A percentile compares a stretch with the other conserved stretches of the same genome.
Conservation (phyloP, 345 rosid species). For the Cardiospermum halicacabum region DNA sequence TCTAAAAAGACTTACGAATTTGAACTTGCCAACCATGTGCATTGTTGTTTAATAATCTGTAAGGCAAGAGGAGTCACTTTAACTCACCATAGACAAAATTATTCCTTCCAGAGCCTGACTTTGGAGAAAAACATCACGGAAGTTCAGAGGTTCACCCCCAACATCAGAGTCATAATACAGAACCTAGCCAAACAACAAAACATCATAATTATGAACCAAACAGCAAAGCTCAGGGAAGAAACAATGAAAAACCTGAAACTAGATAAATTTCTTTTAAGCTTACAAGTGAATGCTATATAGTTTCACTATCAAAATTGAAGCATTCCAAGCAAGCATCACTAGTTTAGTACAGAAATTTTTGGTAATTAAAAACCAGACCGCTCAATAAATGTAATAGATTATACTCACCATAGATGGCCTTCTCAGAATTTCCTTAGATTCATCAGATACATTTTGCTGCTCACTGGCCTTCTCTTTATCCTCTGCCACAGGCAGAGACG, state of each 20-base stretch:
- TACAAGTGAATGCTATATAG: neutral
- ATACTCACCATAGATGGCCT: conserved; percentile 46
- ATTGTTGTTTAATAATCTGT: neutral
- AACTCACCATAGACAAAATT: conserved; percentile 70
- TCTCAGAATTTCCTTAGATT: conserved; percentile 39
- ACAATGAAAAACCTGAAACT: neutral
- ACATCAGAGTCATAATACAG: conserved; percentile 77
- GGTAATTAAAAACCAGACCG: neutral
- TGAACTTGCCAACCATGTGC: conserved; percentile 4
- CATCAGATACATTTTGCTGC: conserved; percentile 44
- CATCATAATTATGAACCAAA: conserved; percentile 6
- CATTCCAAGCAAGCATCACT: neutral
- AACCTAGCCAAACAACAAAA: conserved; percentile 40
- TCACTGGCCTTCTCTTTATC: conserved; percentile 38
- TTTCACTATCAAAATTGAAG: neutral
- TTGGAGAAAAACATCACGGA: conserved; percentile 86
- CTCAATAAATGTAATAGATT: neutral
- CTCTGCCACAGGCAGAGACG: conserved; percentile 28
- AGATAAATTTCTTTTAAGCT: neutral
- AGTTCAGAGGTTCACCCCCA: conserved; percentile 78
- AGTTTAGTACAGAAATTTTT: neutral
- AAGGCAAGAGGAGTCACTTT: conserved; percentile 2
- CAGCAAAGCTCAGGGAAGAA: neutral
- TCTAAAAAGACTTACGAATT: neutral
- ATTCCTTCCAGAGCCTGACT: conserved; percentile 98